phyloP scores from a whole-genome alignment of 306 rosid genomes.

The Leucaena leucocephala region DNA sequence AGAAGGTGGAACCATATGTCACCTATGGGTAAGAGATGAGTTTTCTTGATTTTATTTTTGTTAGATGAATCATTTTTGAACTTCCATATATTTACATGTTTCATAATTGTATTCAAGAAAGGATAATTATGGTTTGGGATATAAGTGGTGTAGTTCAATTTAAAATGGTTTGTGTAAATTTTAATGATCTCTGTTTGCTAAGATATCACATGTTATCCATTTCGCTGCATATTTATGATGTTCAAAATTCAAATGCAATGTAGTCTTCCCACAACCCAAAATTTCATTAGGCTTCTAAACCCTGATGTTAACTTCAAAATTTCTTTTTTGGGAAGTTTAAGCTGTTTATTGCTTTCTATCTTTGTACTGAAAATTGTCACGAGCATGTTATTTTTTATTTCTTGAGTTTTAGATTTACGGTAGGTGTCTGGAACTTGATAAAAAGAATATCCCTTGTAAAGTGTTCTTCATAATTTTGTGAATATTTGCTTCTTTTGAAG shows the following conservation, averaged over 20 bases:
- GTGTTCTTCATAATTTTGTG: slow-evolving; percentile 20
- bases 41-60: slow-evolving; percentile 5
- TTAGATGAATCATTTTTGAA: background rate
- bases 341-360: background rate
- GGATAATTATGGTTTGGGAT: background rate
- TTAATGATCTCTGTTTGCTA: background rate
- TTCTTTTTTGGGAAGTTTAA: background rate
- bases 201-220: background rate
- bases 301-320: background rate
- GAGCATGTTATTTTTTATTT: background rate
- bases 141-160: background rate
- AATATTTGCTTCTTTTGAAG: slow-evolving; percentile 46
- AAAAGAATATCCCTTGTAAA: background rate
- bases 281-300: background rate
- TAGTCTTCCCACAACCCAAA: background rate
- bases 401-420: background rate
- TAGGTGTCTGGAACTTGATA: slow-evolving; percentile 6
- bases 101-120: background rate
- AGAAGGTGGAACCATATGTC: slow-evolving; percentile 81
- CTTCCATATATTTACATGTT: background rate
- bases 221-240: background rate
- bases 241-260: background rate
- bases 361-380: background rate
- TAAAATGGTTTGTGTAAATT: background rate
- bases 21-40: slow-evolving; percentile 72